Evolutionary conservation across 2,329 filamentous ascomycete species (phyloP), one percentile per base, ranked within the genome.

Genomic region (Capronia coronata): DNA sequence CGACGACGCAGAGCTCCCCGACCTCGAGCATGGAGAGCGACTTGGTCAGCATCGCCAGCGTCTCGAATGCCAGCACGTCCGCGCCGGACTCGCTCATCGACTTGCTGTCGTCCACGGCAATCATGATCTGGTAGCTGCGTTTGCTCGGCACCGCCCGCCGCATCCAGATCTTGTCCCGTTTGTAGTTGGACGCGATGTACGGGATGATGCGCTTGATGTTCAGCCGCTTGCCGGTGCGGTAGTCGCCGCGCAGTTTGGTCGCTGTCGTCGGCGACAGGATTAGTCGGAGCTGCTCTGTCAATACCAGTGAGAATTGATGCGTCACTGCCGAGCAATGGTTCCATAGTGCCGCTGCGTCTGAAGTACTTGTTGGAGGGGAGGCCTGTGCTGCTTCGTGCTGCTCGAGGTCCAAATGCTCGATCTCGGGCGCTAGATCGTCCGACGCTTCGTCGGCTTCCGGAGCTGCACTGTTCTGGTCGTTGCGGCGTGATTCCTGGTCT

Each of bases 141-240:
- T 97, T 97, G 30, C 84, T 91, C 1, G 94, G 94, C 43, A 95
- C 82, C 27, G 82, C 84, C 48, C 94, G 83, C 11, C 94, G 86
- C 84, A 98, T 94, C 93, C 93, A 99, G 70, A 99, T 99, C 76
- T 98, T 98, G 78, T 99, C 93, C 53, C 93, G 87, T 75, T 96
- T 97, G 77, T 96, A 98, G 65, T 86, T 84, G 0, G 90, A 97
- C 1, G 94, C 93, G 61, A 99, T 97, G 71, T 98, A 99, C 0
- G 94, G 93, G 62, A 99, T 98, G 70, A 99, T 98, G 60, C 91
- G 88, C 71, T 97, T 97, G 74, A 99, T 95, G 70, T 97, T 98
- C 61, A 99, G 87, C 0, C 93, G 85, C 68, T 99, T 98, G 56
- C 93, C 93, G 0, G 93, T 98, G 59, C 93, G 87, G 78, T 94